Conservation (phyloP, 352 stramenopile species). For the Phytophthora pluvialis region DNA sequence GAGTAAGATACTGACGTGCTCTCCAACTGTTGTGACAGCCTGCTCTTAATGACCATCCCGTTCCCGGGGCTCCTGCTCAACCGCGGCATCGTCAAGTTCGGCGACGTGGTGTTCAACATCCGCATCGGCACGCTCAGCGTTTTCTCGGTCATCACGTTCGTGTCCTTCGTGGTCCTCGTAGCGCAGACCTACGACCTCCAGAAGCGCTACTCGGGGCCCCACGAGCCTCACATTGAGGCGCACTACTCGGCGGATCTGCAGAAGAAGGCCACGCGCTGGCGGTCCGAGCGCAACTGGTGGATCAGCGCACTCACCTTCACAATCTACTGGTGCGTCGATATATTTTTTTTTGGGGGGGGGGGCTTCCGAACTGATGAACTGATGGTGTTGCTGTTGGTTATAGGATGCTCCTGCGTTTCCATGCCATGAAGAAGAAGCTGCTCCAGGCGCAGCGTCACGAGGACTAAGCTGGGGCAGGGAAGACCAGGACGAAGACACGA, state of each 20-base stretch:
- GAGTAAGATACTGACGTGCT: conserved; percentile 11
- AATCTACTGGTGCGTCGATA: conserved; percentile 78
- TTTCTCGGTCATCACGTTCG: conserved; percentile 76
- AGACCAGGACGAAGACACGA: too few species aligned
- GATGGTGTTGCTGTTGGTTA: conserved; percentile 14
- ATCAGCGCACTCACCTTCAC: conserved; percentile 86
- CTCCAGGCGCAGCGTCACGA: conserved; percentile 68
- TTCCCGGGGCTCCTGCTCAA: conserved; percentile 68
- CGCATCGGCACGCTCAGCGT: conserved; percentile 73
- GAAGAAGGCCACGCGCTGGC: conserved; percentile 83
- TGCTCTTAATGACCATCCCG: conserved; percentile 82
- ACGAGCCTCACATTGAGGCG: conserved; percentile 42
- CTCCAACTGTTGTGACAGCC: conserved; percentile 36
- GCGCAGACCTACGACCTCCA: conserved; percentile 83
- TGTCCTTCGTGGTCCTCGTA: conserved; percentile 73
- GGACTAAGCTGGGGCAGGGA: conserved; percentile 44
- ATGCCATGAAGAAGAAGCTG: conserved; percentile 83
- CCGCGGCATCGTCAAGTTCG: conserved; percentile 74
- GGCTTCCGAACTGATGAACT: not conserved
- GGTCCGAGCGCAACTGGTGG: conserved; percentile 85
- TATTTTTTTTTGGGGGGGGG: not conserved
- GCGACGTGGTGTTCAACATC: conserved; percentile 77
- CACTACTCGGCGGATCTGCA: conserved; percentile 80
- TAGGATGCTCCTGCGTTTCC: conserved; percentile 84
- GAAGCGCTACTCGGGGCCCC: conserved; percentile 61